Conservation (phyloP, 2,329 filamentous ascomycete species). For the Trichoderma asperellum region DNA sequence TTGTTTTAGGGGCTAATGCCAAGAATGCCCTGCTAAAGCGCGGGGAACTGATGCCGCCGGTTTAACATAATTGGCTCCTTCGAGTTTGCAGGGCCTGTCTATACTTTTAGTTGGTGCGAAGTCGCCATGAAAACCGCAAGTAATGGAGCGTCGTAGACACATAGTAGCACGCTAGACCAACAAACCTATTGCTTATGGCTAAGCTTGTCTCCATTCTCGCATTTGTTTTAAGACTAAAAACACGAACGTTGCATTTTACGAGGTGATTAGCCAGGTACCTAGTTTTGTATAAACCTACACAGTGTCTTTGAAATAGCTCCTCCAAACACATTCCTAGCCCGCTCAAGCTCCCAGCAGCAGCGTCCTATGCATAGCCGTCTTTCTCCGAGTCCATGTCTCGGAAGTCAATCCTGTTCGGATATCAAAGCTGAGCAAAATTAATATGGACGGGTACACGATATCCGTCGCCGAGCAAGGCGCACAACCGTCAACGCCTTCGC, state of each 20-base stretch:
- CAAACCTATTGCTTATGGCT: background rate
- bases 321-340: background rate
- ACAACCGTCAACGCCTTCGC: slow-evolving; percentile 22
- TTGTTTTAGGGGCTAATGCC: background rate
- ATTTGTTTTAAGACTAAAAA: background rate
- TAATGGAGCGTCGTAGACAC: background rate
- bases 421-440: slow-evolving; percentile 9
- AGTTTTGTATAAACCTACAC: background rate
- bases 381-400: slow-evolving; percentile 22
- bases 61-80: slow-evolving; percentile 16
- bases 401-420: slow-evolving; percentile 22
- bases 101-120: background rate
- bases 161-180: background rate
- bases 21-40: slow-evolving; percentile 5
- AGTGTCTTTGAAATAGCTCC: background rate
- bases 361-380: slow-evolving; percentile 22
- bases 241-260: background rate
- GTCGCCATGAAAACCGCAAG: slow-evolving; percentile 1
- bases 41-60: slow-evolving; percentile 18
- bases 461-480: slow-evolving; percentile 20
- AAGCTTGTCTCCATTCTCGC: background rate
- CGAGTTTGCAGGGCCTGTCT: background rate
- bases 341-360: slow-evolving; percentile 13
- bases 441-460: slow-evolving; percentile 24
- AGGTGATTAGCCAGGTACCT: background rate